phyloP scores from a whole-genome alignment of 768 basidiomycete genomes.

The Macrolepiota albuminosa region DNA sequence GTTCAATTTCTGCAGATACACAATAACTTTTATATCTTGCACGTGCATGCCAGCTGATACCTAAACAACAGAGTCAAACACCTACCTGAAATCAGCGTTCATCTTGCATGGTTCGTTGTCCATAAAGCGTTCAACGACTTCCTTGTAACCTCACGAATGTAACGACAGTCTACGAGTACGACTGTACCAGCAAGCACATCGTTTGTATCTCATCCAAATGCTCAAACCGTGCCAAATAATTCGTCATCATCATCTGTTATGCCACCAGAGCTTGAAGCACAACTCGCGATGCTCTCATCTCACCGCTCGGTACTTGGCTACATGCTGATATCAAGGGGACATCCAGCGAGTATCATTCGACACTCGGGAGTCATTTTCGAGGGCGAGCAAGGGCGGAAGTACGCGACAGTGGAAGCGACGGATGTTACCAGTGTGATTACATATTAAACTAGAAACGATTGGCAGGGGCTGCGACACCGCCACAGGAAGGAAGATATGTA shows the following conservation, averaged over 20 bases:
- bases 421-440: too few relatives aligned
- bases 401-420: constrained; percentile 67
- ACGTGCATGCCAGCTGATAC: neutral
- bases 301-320: constrained; percentile 87
- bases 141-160: neutral
- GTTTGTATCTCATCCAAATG: constrained; percentile 23
- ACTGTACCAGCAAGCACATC: constrained; percentile 22
- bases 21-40: neutral
- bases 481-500: too few relatives aligned
- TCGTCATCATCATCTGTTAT: constrained; percentile 28
- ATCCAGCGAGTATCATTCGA: constrained; percentile 73
- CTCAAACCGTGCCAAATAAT: constrained; percentile 9
- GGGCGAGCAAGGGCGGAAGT: constrained; percentile 75
- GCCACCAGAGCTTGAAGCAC: constrained; percentile 79
- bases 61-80: neutral
- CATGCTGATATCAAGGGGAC: constrained; percentile 71
- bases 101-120: constrained; percentile 7
- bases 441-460: too few relatives aligned
- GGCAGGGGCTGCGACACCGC: too few relatives aligned
- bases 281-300: constrained; percentile 66
- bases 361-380: constrained; percentile 85
- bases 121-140: neutral
- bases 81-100: neutral
- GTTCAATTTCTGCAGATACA: neutral
- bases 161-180: neutral